These are phyloP conservation scores for Zygnema circumcarinatum DNA, from an alignment of 139 green algal species.

Conservation along the genomic window DNA sequence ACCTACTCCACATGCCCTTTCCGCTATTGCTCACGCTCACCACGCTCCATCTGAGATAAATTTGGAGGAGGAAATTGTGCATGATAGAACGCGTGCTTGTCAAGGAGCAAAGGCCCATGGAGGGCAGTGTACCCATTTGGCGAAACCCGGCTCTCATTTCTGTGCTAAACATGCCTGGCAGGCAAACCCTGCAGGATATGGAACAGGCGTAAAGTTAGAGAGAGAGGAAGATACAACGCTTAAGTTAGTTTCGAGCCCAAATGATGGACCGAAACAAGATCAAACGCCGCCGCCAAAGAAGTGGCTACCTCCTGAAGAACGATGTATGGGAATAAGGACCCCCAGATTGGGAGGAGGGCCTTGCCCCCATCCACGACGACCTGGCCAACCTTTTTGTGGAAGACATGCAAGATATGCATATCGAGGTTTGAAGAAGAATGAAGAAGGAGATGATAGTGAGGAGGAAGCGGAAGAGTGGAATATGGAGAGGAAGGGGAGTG, in stretches of 20 bases:
- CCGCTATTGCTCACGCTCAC: not conserved
- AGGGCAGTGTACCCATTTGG: not conserved
- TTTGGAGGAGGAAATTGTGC: not conserved
- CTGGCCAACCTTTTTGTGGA: not conserved
- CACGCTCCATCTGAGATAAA: not conserved
- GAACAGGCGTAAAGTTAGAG: not conserved
- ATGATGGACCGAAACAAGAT: not conserved
- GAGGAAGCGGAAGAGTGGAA: not conserved
- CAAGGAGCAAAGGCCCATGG: not conserved
- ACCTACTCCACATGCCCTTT: not conserved
- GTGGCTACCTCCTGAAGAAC: not conserved
- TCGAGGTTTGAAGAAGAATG: not conserved
- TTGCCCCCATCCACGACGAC: not conserved
- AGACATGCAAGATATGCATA: not conserved
- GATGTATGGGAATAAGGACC: not conserved
- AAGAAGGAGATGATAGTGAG: not conserved
- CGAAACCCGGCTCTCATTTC: not conserved
- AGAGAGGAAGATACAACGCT: not conserved
- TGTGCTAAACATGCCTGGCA: not conserved
- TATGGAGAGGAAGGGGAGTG: not conserved
- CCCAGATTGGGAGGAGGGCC: not conserved
- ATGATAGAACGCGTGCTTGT: not conserved
- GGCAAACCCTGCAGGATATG: not conserved
- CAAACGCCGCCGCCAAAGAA: not conserved
- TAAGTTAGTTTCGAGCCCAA: not conserved